Evolutionary conservation across 1,284 basidiomycete genomes (phyloP).

Genomic region (Ganoderma multipileum): DNA sequence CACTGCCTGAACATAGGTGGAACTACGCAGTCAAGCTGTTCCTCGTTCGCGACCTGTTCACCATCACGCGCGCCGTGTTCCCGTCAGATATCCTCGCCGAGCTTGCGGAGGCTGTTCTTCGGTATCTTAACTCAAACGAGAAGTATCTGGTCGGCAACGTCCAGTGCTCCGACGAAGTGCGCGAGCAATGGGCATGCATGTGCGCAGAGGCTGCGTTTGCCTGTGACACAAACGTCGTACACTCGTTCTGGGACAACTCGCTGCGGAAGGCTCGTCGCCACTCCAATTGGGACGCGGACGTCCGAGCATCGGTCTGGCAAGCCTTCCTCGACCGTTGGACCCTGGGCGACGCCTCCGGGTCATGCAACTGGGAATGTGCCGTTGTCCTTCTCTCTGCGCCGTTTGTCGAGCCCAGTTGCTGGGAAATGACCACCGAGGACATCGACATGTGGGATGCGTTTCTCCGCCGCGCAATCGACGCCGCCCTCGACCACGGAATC

Average conservation of each 20-base stretch:
- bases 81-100: constrained; percentile 47
- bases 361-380: constrained; percentile 57
- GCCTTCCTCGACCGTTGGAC: constrained; percentile 61
- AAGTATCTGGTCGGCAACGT: constrained; percentile 53
- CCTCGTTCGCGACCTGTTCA: constrained; percentile 64
- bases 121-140: constrained; percentile 56
- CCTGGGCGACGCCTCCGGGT: constrained; percentile 35
- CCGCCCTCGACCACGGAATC: constrained; percentile 63
- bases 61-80: constrained; percentile 48
- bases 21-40: constrained; percentile 56
- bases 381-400: constrained; percentile 65
- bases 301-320: constrained; percentile 60
- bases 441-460: constrained; percentile 63
- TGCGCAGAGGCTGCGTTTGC: constrained; percentile 55
- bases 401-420: constrained; percentile 59
- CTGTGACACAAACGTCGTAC: constrained; percentile 53
- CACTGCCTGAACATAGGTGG: constrained; percentile 38
- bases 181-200: constrained; percentile 63
- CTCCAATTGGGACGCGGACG: constrained; percentile 45
- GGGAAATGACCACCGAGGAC: constrained; percentile 63
- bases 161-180: constrained; percentile 47
- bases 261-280: constrained; percentile 31
- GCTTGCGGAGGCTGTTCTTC: constrained; percentile 53
- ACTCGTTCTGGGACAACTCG: constrained; percentile 57
- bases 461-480: constrained; percentile 55